Percentiles rank a stretch among this genome's conserved stretches.
These are phyloP conservation scores for Onygenales sp. DNA, from an alignment of 2,329 filamentous ascomycete genomes.

Conservation along the genomic window DNA sequence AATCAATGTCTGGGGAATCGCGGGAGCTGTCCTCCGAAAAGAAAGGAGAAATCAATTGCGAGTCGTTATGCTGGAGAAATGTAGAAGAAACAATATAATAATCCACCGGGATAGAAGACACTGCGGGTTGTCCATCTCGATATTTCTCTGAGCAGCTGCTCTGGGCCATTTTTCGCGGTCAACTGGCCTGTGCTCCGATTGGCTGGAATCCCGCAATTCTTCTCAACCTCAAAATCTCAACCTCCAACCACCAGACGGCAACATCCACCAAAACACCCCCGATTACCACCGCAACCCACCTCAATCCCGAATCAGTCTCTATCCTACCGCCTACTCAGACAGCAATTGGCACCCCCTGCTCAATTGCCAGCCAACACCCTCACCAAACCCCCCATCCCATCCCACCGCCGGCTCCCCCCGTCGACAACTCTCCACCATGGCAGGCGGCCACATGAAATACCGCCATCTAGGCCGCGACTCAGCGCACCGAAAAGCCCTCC, in stretches of 20 bases:
- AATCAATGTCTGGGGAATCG: no score
- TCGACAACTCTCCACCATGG: slow-evolving; percentile 48
- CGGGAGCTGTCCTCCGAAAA: no score
- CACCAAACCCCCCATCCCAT: slow-evolving; percentile 1
- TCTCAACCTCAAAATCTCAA: background rate
- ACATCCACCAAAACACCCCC: background rate
- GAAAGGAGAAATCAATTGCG: no score
- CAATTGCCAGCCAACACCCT: slow-evolving; percentile 2
- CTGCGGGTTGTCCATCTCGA: background rate
- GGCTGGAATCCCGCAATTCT: slow-evolving; percentile 3
- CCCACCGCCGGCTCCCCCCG: background rate
- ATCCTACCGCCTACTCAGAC: no score
- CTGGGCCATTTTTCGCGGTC: background rate
- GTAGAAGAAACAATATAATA: background rate
- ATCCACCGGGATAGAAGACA: background rate
- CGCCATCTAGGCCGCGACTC: slow-evolving; percentile 79
- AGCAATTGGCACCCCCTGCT: background rate
- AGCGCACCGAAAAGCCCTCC: slow-evolving; percentile 78
- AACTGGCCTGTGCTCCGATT: slow-evolving; percentile 4
- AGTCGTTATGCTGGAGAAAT: no score
- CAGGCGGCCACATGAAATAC: slow-evolving; percentile 77
- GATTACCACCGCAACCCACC: background rate
- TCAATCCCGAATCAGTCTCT: background rate
- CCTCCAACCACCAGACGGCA: background rate
- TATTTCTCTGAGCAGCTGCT: background rate